Conservation (phyloP, 768 basidiomycete genomes). For the Rhizopogon rudus region DNA sequence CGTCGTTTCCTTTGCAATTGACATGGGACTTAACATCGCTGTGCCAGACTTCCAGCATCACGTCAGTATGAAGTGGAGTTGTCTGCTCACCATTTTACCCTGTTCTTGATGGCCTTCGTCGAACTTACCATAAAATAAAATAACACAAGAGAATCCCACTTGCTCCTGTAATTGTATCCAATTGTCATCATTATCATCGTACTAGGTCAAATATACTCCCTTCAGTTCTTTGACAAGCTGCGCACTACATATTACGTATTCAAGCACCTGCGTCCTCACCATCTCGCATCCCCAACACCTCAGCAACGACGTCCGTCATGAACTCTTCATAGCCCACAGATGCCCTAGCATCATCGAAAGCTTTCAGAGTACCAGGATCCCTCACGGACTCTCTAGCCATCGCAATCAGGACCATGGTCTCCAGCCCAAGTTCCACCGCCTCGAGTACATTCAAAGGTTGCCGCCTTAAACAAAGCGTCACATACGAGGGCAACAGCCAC, state of each 20-base stretch:
- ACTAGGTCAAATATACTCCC: background rate
- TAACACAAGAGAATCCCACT: background rate
- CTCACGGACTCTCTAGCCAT: constrained; percentile 17
- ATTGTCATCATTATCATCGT: background rate
- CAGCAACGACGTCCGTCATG: background rate
- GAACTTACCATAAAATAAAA: background rate
- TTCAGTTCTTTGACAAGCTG: background rate
- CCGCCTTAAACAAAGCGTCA: constrained; percentile 28
- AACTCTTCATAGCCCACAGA: background rate
- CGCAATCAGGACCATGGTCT: constrained; percentile 20
- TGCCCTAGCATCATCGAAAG: background rate
- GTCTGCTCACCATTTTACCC: background rate
- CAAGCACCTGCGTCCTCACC: background rate
- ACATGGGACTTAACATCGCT: background rate
- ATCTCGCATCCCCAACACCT: background rate
- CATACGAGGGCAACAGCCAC: constrained; percentile 37
- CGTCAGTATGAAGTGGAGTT: background rate
- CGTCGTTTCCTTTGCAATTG: background rate
- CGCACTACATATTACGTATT: background rate
- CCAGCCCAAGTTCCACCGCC: constrained; percentile 29
- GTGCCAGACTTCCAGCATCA: constrained; percentile 1
- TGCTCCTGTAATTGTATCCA: background rate
- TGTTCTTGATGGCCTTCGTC: background rate
- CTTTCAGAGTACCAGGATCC: background rate
- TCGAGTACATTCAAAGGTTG: constrained; percentile 30